Percentiles rank a stretch among this genome's conserved stretches.
Conservation (phyloP, 78 protist genomes). For the Isochrysis galbana region DNA sequence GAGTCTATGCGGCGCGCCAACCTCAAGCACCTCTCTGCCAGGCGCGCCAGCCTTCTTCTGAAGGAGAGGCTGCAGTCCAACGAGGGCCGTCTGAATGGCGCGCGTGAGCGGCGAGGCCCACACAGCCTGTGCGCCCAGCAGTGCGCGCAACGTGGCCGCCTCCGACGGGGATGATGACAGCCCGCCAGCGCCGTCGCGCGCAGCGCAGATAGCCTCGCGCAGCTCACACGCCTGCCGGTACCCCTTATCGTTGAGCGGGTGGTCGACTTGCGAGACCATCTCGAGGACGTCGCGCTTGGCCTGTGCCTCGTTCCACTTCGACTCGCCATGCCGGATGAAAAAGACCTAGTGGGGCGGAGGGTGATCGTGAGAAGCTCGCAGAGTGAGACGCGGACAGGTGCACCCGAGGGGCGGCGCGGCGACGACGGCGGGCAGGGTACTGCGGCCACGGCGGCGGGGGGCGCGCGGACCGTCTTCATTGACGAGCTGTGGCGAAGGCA, state of each 20-base stretch:
- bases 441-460: too few relatives aligned
- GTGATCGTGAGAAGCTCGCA: too few relatives aligned
- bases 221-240: not conserved
- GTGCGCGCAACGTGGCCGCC: not conserved
- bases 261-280: constrained; percentile 8
- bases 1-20: too few relatives aligned
- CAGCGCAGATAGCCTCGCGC: not conserved
- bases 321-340: constrained; percentile 11
- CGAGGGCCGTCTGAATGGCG: constrained; percentile 2
- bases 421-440: too few relatives aligned
- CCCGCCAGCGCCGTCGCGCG: not conserved
- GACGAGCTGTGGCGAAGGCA: not conserved
- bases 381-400: too few relatives aligned
- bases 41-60: not conserved
- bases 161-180: not conserved
- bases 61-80: not conserved
- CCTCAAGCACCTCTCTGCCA: too few relatives aligned
- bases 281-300: not conserved
- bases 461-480: constrained; percentile 4
- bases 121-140: not conserved
- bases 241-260: constrained; percentile 11
- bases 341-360: too few relatives aligned
- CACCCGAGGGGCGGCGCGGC: too few relatives aligned
- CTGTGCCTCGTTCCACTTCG: constrained; percentile 29
- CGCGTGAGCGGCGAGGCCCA: constrained; percentile 31